Conservation (phyloP, 2,329 filamentous ascomycete species). For the Cordyceps cateniannulata region DNA sequence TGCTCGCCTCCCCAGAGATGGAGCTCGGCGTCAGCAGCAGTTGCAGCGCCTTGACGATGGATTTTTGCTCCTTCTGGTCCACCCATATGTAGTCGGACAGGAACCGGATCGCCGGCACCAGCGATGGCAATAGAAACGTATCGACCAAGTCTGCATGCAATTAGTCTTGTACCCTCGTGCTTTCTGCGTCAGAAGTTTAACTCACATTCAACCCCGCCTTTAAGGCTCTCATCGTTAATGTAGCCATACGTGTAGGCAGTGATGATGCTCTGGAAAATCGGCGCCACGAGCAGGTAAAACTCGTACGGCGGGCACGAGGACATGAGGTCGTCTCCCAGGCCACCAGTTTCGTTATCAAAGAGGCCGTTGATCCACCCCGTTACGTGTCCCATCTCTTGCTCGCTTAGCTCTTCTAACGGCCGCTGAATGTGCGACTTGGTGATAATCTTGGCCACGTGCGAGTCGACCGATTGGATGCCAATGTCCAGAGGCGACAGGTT, state of each 20-base stretch:
- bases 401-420: slow-evolving; percentile 52
- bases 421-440: slow-evolving; percentile 51
- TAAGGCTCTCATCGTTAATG: slow-evolving; percentile 63
- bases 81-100: slow-evolving; percentile 65
- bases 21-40: slow-evolving; percentile 64
- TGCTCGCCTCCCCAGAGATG: slow-evolving; percentile 63
- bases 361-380: slow-evolving; percentile 71
- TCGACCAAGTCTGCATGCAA: slow-evolving; percentile 59
- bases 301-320: slow-evolving; percentile 75
- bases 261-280: slow-evolving; percentile 69
- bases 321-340: slow-evolving; percentile 74
- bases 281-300: slow-evolving; percentile 72
- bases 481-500: slow-evolving; percentile 58
- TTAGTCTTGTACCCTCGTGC: slow-evolving; percentile 14
- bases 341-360: slow-evolving; percentile 66
- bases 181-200: slow-evolving; percentile 7
- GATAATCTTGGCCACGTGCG: slow-evolving; percentile 63
- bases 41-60: slow-evolving; percentile 65
- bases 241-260: slow-evolving; percentile 60
- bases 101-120: slow-evolving; percentile 68
- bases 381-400: slow-evolving; percentile 59
- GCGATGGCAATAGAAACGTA: slow-evolving; percentile 71
- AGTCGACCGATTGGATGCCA: slow-evolving; percentile 51
- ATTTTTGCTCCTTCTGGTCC: slow-evolving; percentile 58
- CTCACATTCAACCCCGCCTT: slow-evolving; percentile 70